Percentiles rank a stretch among this genome's conserved stretches.
Conservation (phyloP, 2,329 filamentous ascomycete species). For the Chaetomiaceae sp. region DNA sequence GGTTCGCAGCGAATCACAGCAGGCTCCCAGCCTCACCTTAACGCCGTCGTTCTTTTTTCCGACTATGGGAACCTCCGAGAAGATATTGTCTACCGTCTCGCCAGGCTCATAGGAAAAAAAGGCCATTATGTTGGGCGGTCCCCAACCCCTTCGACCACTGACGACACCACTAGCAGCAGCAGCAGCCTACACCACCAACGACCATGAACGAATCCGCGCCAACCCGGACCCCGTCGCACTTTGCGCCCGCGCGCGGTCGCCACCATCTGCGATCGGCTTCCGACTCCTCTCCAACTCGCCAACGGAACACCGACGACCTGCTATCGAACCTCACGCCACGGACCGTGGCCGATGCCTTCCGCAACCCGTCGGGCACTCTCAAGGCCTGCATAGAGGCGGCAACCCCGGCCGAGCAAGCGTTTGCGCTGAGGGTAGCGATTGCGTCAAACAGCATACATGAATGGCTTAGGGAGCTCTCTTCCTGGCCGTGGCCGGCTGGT, state of each 20-base stretch:
- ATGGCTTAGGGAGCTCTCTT: slow-evolving; percentile 68
- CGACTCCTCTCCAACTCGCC: slow-evolving; percentile 46
- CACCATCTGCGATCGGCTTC: slow-evolving; percentile 38
- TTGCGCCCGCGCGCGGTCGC: slow-evolving; percentile 36
- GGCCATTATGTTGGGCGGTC: slow-evolving; percentile 24
- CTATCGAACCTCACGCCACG: slow-evolving; percentile 58
- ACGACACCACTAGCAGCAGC: slow-evolving; percentile 7
- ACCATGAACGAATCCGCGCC: slow-evolving; percentile 37
- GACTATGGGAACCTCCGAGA: slow-evolving; percentile 22
- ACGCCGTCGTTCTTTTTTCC: slow-evolving; percentile 12
- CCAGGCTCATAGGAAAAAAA: slow-evolving; percentile 24
- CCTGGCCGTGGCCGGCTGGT: slow-evolving; percentile 53
- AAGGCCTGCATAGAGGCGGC: slow-evolving; percentile 59
- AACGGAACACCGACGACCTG: slow-evolving; percentile 51
- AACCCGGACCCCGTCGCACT: slow-evolving; percentile 33
- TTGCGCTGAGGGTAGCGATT: slow-evolving; percentile 65
- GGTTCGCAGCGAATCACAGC: slow-evolving; percentile 18
- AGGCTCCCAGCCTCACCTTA: slow-evolving; percentile 13
- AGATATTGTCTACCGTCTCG: slow-evolving; percentile 18
- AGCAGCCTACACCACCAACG: slow-evolving; percentile 13
- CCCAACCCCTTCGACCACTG: slow-evolving; percentile 10
- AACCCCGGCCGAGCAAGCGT: slow-evolving; percentile 62
- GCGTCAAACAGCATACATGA: slow-evolving; percentile 67
- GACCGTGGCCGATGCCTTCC: slow-evolving; percentile 57
- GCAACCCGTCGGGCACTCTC: slow-evolving; percentile 48